phyloP scores from a whole-genome alignment of 1,139 yeast species.

The Kodamaea fungicola region DNA sequence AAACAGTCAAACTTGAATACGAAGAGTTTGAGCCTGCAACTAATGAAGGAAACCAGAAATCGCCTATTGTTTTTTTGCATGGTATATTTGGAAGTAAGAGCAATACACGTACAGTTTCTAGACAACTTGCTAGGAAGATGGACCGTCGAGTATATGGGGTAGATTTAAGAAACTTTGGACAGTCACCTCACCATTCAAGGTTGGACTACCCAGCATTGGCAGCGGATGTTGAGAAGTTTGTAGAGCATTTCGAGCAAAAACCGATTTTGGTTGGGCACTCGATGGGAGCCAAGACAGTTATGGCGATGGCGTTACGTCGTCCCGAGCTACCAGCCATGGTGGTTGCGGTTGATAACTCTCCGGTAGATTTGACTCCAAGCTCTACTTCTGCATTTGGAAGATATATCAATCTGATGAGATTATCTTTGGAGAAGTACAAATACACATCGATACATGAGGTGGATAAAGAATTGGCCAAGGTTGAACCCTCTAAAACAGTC shows the following conservation, averaged over 20 bases:
- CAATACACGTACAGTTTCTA: slow-evolving; percentile 76
- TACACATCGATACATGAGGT: slow-evolving; percentile 62
- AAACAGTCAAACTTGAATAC: slow-evolving; percentile 28
- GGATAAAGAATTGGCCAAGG: slow-evolving; percentile 56
- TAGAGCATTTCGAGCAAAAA: slow-evolving; percentile 34
- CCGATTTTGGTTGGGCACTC: slow-evolving; percentile 88
- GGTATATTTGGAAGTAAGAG: slow-evolving; percentile 84
- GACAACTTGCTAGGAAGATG: slow-evolving; percentile 38
- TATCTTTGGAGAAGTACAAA: slow-evolving; percentile 43
- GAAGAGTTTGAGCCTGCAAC: slow-evolving; percentile 28
- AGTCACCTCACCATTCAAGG: slow-evolving; percentile 68
- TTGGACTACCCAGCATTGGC: slow-evolving; percentile 83
- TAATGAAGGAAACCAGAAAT: slow-evolving; percentile 12
- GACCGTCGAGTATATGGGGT: slow-evolving; percentile 59
- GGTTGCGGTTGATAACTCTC: slow-evolving; percentile 88
- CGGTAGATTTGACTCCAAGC: slow-evolving; percentile 60
- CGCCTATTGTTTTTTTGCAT: slow-evolving; percentile 75
- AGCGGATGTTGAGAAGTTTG: slow-evolving; percentile 76
- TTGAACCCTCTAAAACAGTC: slow-evolving; percentile 58
- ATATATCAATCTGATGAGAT: slow-evolving; percentile 61
- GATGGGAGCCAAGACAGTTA: slow-evolving; percentile 95
- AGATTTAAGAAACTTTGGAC: slow-evolving; percentile 89
- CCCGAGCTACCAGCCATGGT: slow-evolving; percentile 64
- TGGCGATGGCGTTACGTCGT: slow-evolving; percentile 75
- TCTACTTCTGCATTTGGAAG: slow-evolving; percentile 52